Evolutionary conservation across 2,329 filamentous ascomycete species (phyloP).

Genomic region (Cercospora citrullina): DNA sequence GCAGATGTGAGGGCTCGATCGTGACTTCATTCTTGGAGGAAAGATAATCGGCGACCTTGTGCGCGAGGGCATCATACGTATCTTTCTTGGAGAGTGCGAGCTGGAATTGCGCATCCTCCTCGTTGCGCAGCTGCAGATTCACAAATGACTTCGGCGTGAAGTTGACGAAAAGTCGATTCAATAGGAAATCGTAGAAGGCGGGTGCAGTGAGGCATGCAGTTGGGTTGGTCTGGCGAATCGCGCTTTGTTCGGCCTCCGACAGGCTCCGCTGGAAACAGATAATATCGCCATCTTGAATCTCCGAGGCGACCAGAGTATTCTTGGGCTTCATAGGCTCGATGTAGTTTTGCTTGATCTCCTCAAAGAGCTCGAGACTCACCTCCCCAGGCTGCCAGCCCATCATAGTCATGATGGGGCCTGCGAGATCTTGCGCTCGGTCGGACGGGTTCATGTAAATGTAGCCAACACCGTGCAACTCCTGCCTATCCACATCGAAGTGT

Average conservation of each 20-base stretch:
- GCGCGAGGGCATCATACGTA: constrained; percentile 81
- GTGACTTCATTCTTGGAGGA: constrained; percentile 40
- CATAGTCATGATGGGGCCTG: constrained; percentile 71
- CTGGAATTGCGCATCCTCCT: constrained; percentile 66
- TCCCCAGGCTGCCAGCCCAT: constrained; percentile 81
- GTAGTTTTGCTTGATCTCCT: constrained; percentile 98
- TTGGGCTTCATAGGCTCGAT: constrained; percentile 88
- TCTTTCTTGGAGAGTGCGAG: constrained; percentile 84
- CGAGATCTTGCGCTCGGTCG: constrained; percentile 83
- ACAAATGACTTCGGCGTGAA: constrained; percentile 65
- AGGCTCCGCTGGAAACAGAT: constrained; percentile 82
- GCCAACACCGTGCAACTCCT: constrained; percentile 73
- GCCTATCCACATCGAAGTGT: constrained; percentile 77
- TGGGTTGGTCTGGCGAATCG: constrained; percentile 33
- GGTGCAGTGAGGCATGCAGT: constrained; percentile 33
- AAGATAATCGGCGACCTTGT: constrained; percentile 77
- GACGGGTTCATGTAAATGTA: constrained; percentile 85
- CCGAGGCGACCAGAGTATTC: constrained; percentile 82
- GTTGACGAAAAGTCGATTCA: constrained; percentile 76
- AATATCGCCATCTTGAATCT: constrained; percentile 96
- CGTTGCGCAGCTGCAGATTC: constrained; percentile 34
- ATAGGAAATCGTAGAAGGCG: constrained; percentile 84
- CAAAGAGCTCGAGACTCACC: constrained; percentile 70
- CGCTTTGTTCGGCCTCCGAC: constrained; percentile 40
- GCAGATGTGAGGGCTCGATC: constrained; percentile 80